Evolutionary conservation across 257 asterid species (phyloP).

Genomic region (Solanum rostratum): DNA sequence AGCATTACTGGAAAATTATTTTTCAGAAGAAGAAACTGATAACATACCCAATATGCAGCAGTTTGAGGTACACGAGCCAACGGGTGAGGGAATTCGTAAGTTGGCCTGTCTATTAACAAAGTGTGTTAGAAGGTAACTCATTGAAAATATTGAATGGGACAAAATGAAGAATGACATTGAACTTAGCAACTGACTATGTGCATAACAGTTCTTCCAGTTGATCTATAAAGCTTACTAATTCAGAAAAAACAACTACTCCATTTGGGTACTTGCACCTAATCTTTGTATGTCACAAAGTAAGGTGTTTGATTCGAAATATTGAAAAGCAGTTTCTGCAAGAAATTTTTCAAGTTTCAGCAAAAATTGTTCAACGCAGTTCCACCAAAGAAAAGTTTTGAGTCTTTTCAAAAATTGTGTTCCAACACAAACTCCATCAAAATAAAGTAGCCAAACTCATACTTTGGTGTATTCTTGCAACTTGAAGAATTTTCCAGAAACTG

Average conservation of each 20-base stretch:
- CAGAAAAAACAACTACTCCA: not conserved
- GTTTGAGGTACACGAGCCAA: conserved; percentile 96
- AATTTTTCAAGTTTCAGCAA: not conserved
- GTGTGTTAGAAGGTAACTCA: conserved; percentile 9
- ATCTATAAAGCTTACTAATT: not conserved
- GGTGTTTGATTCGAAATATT: not conserved
- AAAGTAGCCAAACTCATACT: not conserved
- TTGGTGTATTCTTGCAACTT: not conserved
- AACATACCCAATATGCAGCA: conserved; percentile 95
- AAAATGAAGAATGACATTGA: not conserved
- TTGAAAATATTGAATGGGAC: not conserved
- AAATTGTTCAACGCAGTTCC: not conserved
- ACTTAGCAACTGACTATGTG: not conserved
- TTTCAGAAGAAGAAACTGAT: conserved; percentile 1
- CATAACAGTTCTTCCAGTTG: not conserved
- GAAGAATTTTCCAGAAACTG: not conserved
- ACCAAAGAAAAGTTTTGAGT: not conserved
- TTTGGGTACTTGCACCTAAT: not conserved
- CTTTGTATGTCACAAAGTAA: not conserved
- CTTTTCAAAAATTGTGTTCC: not conserved
- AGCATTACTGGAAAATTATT: not conserved
- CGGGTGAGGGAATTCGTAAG: conserved; percentile 95
- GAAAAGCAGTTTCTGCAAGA: not conserved
- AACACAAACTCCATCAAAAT: not conserved
- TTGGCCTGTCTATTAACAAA: conserved; percentile 70